These are phyloP conservation scores for Epichloe typhina DNA, from an alignment of 2,329 filamentous ascomycete genomes.

Conservation along the genomic window DNA sequence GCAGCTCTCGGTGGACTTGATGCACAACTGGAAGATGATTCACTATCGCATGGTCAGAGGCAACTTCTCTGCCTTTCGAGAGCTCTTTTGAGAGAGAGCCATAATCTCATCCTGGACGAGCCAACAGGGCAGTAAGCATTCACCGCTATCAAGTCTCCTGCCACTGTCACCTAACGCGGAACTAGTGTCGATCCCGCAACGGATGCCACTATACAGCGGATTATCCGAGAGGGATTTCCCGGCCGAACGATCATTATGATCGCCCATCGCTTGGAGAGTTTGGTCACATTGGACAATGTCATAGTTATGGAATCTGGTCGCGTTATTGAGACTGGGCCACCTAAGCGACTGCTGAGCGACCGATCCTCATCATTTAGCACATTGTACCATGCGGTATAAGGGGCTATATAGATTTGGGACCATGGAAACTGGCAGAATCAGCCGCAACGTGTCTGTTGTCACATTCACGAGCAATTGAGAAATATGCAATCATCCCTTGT, in stretches of 20 bases:
- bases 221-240: neutral
- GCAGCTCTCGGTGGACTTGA: conserved; percentile 5
- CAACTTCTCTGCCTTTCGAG: conserved; percentile 10
- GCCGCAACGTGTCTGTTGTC: too few species aligned
- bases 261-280: neutral
- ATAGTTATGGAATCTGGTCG: too few species aligned
- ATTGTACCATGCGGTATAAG: too few species aligned
- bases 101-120: conserved; percentile 3
- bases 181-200: neutral
- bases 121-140: neutral
- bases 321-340: too few species aligned
- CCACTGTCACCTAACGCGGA: neutral
- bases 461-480: too few species aligned
- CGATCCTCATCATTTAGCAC: too few species aligned
- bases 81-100: neutral
- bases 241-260: neutral
- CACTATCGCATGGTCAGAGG: conserved; percentile 8
- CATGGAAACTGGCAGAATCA: too few species aligned
- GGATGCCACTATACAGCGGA: neutral
- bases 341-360: too few species aligned
- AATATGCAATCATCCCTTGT: too few species aligned
- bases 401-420: too few species aligned
- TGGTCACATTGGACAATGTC: too few species aligned
- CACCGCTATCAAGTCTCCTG: too few species aligned
- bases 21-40: conserved; percentile 1